Evolutionary conservation across 768 basidiomycete genomes (phyloP), one percentile per base, ranked within the genome.

Genomic region (Ephemerocybe angulata): DNA sequence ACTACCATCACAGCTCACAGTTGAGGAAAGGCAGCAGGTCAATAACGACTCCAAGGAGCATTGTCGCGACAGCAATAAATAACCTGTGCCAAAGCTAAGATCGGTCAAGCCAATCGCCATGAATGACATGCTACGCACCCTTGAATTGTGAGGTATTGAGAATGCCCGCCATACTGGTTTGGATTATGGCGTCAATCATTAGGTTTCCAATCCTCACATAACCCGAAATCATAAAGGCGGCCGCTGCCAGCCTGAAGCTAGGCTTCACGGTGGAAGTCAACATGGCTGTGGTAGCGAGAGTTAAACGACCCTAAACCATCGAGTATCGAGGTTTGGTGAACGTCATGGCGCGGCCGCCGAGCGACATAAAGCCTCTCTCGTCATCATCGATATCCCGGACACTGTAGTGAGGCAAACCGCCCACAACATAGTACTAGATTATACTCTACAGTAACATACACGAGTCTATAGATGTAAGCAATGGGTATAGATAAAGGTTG

Each of bases 61-160:
- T 73, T 11, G 71, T 71, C 22, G 72, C 27, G 50, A 66, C 70
- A 12, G 73, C 69, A 6, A 77, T 51, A 40, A 60, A 64, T 21
- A 79, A 68, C 25, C 76, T n/a, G n/a, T 77, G 51, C 1, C 25
- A n/a, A 15, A 6, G n/a, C 40, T 49, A 28, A 53, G 44, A 24
- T 30, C 41, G 12, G 15, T 35, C 27, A 15, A n/a, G 21, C 13
- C 29, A 2, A n/a, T 24, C 28, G 25, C 22, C 44, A 22, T 46
- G 25, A 15, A 24, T 13, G 15, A 31, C 31, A 7, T 27, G 13
- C 11, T 37, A 63, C 78, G 19, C 57, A 85, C 89, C 87, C 88
- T 68, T 89, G 83, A 60, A 91, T 87, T 0, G 91, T 93, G 52
- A 93, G 71, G 63, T 81, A 93, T 65, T 86, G 86, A 44, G 77